phyloP scores from a whole-genome alignment of 495 filamentous ascomycete genomes.

The Staphylotrichum tortipilum region DNA sequence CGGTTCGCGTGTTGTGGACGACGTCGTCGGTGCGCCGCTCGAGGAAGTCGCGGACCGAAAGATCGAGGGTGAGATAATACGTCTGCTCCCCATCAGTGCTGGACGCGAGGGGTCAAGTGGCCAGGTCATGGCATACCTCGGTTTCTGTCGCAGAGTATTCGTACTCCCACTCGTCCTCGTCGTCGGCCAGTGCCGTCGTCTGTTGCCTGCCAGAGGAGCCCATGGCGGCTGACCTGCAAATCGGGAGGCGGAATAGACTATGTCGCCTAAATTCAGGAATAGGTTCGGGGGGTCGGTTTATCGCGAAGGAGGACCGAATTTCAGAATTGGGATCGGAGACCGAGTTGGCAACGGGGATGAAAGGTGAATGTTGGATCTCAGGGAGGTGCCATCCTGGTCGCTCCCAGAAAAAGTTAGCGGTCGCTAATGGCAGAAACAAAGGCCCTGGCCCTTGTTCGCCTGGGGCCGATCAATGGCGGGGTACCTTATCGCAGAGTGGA shows the following conservation, averaged over 20 bases:
- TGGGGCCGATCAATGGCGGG: constrained; percentile 6
- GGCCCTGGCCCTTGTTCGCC: too few relatives aligned
- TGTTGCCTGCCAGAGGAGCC: not conserved
- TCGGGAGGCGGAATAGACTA: too few relatives aligned
- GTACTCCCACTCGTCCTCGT: constrained; percentile 49
- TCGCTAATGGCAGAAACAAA: constrained; percentile 15
- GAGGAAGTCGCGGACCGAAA: constrained; percentile 43
- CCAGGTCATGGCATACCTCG: constrained; percentile 28
- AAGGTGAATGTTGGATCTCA: not conserved
- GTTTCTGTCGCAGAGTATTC: constrained; percentile 49
- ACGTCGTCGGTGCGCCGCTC: constrained; percentile 25
- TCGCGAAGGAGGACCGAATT: too few relatives aligned
- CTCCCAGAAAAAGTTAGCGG: constrained; percentile 18
- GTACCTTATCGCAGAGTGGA: too few relatives aligned
- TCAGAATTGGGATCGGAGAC: too few relatives aligned
- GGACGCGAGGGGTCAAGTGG: too few relatives aligned
- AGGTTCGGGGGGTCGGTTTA: too few relatives aligned
- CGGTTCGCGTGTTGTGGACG: constrained; percentile 22
- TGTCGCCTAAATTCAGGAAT: too few relatives aligned
- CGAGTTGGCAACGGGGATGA: too few relatives aligned
- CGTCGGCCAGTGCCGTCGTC: constrained; percentile 12
- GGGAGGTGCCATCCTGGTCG: not conserved
- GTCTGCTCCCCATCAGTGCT: constrained; percentile 26
- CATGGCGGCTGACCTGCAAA: too few relatives aligned
- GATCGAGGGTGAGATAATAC: constrained; percentile 48